Conservation (phyloP, 495 filamentous ascomycete genomes). For the Cryomyces minteri region DNA sequence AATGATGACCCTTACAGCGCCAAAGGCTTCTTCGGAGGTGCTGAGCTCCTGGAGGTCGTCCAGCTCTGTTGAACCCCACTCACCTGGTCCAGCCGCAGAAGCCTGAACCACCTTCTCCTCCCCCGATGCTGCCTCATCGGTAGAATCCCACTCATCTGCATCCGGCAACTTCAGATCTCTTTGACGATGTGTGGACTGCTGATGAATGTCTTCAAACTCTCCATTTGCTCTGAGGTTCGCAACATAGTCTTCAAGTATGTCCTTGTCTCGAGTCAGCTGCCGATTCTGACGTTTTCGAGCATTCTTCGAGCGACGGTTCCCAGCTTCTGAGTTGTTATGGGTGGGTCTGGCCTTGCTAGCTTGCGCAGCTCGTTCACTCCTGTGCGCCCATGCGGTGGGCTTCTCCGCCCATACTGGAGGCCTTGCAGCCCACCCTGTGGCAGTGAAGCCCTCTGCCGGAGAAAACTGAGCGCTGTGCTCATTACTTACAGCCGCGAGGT, state of each 20-base stretch:
- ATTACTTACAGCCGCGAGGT: too few relatives aligned
- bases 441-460: too few relatives aligned
- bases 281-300: not conserved
- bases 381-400: too few relatives aligned
- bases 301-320: not conserved
- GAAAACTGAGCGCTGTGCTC: too few relatives aligned
- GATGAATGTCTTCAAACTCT: not conserved
- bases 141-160: not conserved
- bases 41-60: constrained; percentile 27
- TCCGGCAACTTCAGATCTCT: not conserved
- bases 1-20: constrained; percentile 21
- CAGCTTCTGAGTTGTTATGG: not conserved
- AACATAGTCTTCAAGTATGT: constrained; percentile 55
- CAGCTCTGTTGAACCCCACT: constrained; percentile 24
- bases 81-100: not conserved
- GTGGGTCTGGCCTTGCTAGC: constrained; percentile 5
- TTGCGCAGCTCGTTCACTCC: not conserved
- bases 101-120: not conserved
- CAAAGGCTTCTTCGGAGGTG: constrained; percentile 22
- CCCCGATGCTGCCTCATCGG: not conserved
- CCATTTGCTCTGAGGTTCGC: constrained; percentile 34
- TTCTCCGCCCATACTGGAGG: too few relatives aligned
- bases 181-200: not conserved
- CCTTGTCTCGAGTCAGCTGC: constrained; percentile 23
- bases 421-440: too few relatives aligned